Evolutionary conservation across 176 grass and related monocot species (phyloP).

Genomic region (Cocos nucifera): DNA sequence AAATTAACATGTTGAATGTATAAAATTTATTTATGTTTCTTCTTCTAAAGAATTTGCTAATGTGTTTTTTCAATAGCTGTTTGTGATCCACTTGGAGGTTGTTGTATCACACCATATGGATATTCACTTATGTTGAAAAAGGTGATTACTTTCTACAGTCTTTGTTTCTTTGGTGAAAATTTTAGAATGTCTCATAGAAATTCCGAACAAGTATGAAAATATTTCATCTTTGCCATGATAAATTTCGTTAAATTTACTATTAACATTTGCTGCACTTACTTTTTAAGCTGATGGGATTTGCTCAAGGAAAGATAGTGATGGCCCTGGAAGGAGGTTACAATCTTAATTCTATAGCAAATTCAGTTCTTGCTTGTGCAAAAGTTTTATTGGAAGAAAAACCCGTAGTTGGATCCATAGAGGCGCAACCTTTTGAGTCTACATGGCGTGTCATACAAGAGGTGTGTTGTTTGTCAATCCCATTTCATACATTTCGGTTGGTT

Average conservation of each 20-base stretch:
- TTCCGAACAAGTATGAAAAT: too few relatives aligned
- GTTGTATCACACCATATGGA: conserved; percentile 85
- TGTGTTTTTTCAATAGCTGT: conserved; percentile 29
- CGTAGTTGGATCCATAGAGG: conserved; percentile 24
- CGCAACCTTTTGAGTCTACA: conserved; percentile 61
- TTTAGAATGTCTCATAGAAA: not conserved
- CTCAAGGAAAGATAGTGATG: conserved; percentile 90
- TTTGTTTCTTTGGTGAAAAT: conserved; percentile 13
- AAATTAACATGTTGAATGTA: too few relatives aligned
- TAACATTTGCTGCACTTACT: not conserved
- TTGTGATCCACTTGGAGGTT: conserved; percentile 88
- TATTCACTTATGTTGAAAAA: conserved; percentile 78
- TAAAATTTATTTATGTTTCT: too few relatives aligned
- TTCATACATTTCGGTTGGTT: conserved; percentile 18
- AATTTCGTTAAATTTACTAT: too few relatives aligned
- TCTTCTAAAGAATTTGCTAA: not conserved
- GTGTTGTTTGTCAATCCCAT: conserved; percentile 23
- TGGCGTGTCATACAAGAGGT: conserved; percentile 82
- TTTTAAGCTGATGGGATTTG: conserved; percentile 67
- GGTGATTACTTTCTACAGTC: conserved; percentile 30
- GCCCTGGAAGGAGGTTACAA: conserved; percentile 95
- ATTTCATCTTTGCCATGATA: too few relatives aligned
- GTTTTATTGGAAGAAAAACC: conserved; percentile 71
- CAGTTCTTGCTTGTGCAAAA: conserved; percentile 70
- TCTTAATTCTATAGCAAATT: conserved; percentile 82